Base-by-base conservation (phyloP, 805 yeast species). In the Myxozyma nipponensis region DNA sequence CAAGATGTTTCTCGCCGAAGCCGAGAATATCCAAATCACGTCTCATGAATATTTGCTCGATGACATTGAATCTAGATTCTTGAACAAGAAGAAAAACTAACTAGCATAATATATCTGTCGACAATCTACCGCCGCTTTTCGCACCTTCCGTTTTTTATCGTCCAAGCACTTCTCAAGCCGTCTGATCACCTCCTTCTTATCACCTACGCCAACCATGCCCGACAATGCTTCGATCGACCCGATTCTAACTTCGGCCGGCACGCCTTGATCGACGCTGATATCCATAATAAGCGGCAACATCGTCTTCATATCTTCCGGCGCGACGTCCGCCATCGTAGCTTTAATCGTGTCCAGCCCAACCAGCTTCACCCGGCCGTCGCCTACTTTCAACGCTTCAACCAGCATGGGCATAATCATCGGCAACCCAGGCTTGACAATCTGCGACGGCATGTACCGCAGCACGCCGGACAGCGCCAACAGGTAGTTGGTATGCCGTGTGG, bases 41-140 rank as follows among this genome's bases (percentile, higher is more conserved):
- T 71, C 74, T 40, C 84, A 82, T 58, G 74, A 78, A 39, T 71
- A 71, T 48, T 73, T 81, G 42, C 75, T 82, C 40, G 80, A 77
- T 13, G 79, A 76, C 6, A 79, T 86, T 26, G 89, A 81, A 49
- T 73, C 77, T 32, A 75, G 95, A 58, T 54, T 72, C 3, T 54
- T 71, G 15, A 50, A 34, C 18, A 41, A 40, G 42, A 63, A 60
- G 43, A 51, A 44, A 13, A 21, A 41, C 6, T 9, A 5, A 39
- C 47, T 52, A 6, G 53, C 95, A 65, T 71, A 86, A 61, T 79
- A 83, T 0, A 75, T 70, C 64, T 91, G 97, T 62, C 96, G 78
- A 47, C 91, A 79, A 59, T 84, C 88, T 46, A 85, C 82, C 4
- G 91, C 84, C 45, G 79, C 74, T 63, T 81, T 83, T 63, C 98